Evolutionary conservation across 2,329 filamentous ascomycete genomes (phyloP), one percentile per base, ranked within the genome.

Genomic region (Neofusicoccum ribis): DNA sequence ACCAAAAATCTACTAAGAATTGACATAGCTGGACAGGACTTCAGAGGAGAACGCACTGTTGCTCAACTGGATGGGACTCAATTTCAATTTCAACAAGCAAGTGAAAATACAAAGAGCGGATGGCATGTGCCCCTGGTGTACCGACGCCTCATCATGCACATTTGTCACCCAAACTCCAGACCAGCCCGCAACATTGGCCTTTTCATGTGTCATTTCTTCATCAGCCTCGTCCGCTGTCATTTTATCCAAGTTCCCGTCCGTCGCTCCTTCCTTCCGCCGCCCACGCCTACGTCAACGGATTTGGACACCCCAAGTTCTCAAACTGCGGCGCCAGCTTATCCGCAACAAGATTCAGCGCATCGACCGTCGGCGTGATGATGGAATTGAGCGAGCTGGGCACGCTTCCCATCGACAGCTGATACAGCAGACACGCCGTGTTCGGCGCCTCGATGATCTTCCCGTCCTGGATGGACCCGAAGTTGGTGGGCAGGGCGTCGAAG

Each of bases 321-420:
- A 64, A 58, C 27, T 46, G 50, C 39, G 60, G 41, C 49, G 14
- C 34, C 8, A 51, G 9, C 43, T 58, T 58, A 17, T 17, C 36
- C 47, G 46, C 17, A 20, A 50, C 37, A 44, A 58, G 41, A 20
- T n/a, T n/a, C 31, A 66, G 49, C 37, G 59, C 31, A 41, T 63
- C 50, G 12, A 34, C 60, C n/a, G 64, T 64, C 23, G 64, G 47
- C 12, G 46, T 63, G 4, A 66, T 27, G 14, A 56, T 3, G 17
- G 47, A 31, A 41, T 56, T 66, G 27, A 52, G 23, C 9, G 17
- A 59, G 34, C n/a, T 47, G 43, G 60, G 49, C 61, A 59, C 43
- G 20, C 50, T 64, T 23, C 52, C 9, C 23, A 23, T 65, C 34
- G 37, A 49, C 27, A 65, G 20, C 52, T 51, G 20, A 36, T 67